These are phyloP conservation scores for Dalechampia spathulata DNA, from an alignment of 441 rosid genomes.

Conservation along the genomic window DNA sequence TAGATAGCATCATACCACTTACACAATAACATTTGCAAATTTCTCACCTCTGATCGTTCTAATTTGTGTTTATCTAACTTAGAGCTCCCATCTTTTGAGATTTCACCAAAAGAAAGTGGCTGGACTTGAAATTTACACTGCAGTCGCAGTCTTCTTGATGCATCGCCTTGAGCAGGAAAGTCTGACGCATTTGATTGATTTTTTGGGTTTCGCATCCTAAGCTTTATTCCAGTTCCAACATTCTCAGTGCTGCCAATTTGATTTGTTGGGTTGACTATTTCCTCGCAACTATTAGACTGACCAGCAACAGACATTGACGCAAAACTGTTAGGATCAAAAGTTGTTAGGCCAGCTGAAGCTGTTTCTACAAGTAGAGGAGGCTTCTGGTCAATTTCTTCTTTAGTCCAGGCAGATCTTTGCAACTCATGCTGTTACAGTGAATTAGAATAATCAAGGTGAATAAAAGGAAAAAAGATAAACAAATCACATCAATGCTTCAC, in stretches of 20 bases:
- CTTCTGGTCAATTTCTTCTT: constrained; percentile 7
- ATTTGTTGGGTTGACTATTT: constrained; percentile 10
- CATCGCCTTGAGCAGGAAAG: constrained; percentile 41
- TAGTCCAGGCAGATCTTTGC: constrained; percentile 3
- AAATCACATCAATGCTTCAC: too few species aligned
- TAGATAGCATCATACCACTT: constrained; percentile 7
- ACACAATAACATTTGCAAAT: constrained; percentile 12
- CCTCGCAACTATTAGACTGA: constrained; percentile 7
- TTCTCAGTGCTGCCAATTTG: constrained; percentile 17
- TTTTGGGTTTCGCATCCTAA: constrained; percentile 34
- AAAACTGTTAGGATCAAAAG: neutral
- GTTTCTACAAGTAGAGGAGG: constrained; percentile 4
- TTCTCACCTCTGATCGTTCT: constrained; percentile 45
- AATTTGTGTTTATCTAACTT: constrained; percentile 17
- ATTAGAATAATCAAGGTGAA: constrained; percentile 1
- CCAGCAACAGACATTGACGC: constrained; percentile 15
- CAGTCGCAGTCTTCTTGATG: constrained; percentile 53
- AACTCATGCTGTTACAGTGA: constrained; percentile 20
- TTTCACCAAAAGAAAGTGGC: constrained; percentile 9
- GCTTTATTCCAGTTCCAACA: constrained; percentile 28
- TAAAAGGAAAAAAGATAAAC: too few species aligned
- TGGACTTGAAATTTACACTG: constrained; percentile 35
- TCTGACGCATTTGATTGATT: constrained; percentile 5
- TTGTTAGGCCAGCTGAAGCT: neutral
- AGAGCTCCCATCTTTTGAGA: constrained; percentile 12